Base-by-base conservation (phyloP, 495 filamentous ascomycete species). In the Glonium stellatum region DNA sequence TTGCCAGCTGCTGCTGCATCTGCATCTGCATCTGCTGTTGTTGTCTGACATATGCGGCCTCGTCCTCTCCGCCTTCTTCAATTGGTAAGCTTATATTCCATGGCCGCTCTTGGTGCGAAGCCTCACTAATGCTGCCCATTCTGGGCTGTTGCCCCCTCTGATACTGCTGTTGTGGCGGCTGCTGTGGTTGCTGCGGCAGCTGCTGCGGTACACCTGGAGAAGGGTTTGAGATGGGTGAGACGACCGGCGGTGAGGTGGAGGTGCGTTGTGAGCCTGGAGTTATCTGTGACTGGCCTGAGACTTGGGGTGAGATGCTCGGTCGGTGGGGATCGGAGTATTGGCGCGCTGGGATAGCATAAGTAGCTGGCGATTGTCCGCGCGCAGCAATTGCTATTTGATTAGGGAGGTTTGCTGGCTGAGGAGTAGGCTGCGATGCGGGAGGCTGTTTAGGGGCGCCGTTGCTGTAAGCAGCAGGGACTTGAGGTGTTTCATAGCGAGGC, bases 41-140 rank as follows among this genome's bases (percentile, higher is more conserved):
- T 1, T 61, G 60, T 25, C 54, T 57, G 11, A 61, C 48, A 23
- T 57, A 60, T 13, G 63, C 61, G 47, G 58, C 60, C 35, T 67
- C 65, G 39, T 67, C 57, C 48, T 67, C 61, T 1, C 56, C 65
- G 9, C 61, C 65, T 41, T 54, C 47, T 0, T 58, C 60, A 21
- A 67, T 25, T 27, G 60, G 54, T 25, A 63, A 22, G 23, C 34
- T 55, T 36, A 55, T 42, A 46, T 63, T 61, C 61, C 61, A 67
- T 22, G 57, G 57, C 19, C 58, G 53, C 44, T 67, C 65, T 18
- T 58, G 57, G 18, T 60, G 44, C 31, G 58, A 49, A 3, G 47
- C 42, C 55, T 67, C 65, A 0, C 52, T 39, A 1, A 67, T 67
- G 41, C 65, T 67, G 23, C 56, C 63, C 65, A 67, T 67, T 42